Evolutionary conservation across 2,329 filamentous ascomycete species (phyloP).

Genomic region (Endoconidiophora polonica): DNA sequence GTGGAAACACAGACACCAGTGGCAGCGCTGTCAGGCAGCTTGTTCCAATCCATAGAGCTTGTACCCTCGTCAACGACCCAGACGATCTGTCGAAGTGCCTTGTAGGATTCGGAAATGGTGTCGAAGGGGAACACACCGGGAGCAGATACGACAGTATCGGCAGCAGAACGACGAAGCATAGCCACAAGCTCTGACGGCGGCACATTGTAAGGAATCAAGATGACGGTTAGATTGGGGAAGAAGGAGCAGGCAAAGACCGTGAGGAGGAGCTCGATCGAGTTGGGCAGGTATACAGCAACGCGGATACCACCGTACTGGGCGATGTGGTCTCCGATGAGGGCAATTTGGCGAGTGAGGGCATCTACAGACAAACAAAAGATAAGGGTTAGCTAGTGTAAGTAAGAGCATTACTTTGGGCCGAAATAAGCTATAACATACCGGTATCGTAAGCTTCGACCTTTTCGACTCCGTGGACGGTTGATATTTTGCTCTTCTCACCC

Average conservation of each 20-base stretch:
- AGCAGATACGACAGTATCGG: slow-evolving; percentile 67
- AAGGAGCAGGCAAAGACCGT: slow-evolving; percentile 80
- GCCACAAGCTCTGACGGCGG: slow-evolving; percentile 50
- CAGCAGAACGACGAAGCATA: slow-evolving; percentile 55
- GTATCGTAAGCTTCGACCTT: slow-evolving; percentile 56
- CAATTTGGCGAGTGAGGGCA: slow-evolving; percentile 71
- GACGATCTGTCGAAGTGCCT: slow-evolving; percentile 58
- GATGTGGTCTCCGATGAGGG: slow-evolving; percentile 64
- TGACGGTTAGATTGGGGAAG: slow-evolving; percentile 61
- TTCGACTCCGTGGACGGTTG: slow-evolving; percentile 64
- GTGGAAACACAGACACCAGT: slow-evolving; percentile 67
- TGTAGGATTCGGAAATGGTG: slow-evolving; percentile 49
- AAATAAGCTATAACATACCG: slow-evolving; percentile 23
- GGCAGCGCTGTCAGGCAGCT: slow-evolving; percentile 61
- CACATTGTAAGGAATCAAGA: slow-evolving; percentile 72
- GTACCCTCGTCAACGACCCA: slow-evolving; percentile 90
- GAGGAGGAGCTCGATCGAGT: slow-evolving; percentile 75
- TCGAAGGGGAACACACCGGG: slow-evolving; percentile 79
- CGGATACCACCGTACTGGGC: slow-evolving; percentile 54
- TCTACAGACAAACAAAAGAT: slow-evolving; percentile 24
- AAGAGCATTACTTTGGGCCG: neutral
- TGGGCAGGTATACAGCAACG: slow-evolving; percentile 81
- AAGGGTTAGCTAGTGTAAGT: neutral
- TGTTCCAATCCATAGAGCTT: slow-evolving; percentile 89
- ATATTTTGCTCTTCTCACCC: slow-evolving; percentile 52